These are phyloP conservation scores for Aspergillus puulaauensis DNA, from an alignment of 2,329 filamentous ascomycete genomes.

Conservation along the genomic window DNA sequence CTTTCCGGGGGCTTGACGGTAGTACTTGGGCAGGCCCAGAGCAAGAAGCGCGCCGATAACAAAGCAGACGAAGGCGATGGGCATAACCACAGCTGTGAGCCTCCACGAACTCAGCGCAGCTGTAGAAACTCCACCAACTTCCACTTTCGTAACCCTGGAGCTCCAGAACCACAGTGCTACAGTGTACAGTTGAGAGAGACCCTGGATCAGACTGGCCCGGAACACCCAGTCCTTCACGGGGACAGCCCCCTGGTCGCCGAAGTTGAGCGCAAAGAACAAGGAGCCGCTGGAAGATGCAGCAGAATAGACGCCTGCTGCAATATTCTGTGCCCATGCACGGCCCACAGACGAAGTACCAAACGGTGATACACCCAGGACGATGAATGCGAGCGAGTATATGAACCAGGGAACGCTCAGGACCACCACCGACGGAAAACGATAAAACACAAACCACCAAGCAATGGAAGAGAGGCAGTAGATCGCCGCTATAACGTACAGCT, in stretches of 20 bases:
- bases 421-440: slow-evolving; percentile 56
- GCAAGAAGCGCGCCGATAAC: slow-evolving; percentile 55
- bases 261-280: slow-evolving; percentile 67
- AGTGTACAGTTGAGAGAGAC: slow-evolving; percentile 66
- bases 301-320: slow-evolving; percentile 62
- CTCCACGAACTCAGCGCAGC: slow-evolving; percentile 30
- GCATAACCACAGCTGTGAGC: slow-evolving; percentile 56
- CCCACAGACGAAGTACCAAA: slow-evolving; percentile 52
- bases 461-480: slow-evolving; percentile 60
- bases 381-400: slow-evolving; percentile 63
- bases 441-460: slow-evolving; percentile 64
- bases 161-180: slow-evolving; percentile 69
- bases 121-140: no score
- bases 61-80: slow-evolving; percentile 60
- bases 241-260: slow-evolving; percentile 62
- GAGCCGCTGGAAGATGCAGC: slow-evolving; percentile 63
- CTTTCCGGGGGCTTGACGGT: slow-evolving; percentile 62
- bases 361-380: slow-evolving; percentile 61
- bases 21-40: slow-evolving; percentile 64
- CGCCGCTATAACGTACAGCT: slow-evolving; percentile 61
- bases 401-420: slow-evolving; percentile 62
- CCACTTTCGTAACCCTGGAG: slow-evolving; percentile 38
- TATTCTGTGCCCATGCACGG: slow-evolving; percentile 48
- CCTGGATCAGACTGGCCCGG: slow-evolving; percentile 65
- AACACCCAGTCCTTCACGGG: slow-evolving; percentile 66